phyloP scores from a whole-genome alignment of 805 yeast species.

The Yamadazyma sp. region DNA sequence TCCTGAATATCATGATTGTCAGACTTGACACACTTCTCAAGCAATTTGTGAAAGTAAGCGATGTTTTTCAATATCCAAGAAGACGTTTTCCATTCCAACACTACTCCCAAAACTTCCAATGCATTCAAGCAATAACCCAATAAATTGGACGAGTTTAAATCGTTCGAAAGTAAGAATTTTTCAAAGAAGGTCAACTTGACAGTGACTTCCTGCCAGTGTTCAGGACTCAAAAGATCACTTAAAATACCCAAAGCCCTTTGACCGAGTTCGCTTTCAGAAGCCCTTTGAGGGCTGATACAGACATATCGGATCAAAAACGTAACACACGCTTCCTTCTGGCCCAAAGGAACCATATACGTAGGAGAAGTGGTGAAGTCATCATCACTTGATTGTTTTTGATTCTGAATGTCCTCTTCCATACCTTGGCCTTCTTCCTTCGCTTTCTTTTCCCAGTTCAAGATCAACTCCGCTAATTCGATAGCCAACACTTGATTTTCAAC shows the following conservation, averaged over 20 bases:
- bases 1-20: constrained; percentile 87
- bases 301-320: constrained; percentile 85
- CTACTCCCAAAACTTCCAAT: constrained; percentile 81
- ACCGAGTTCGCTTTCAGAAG: constrained; percentile 80
- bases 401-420: constrained; percentile 8
- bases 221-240: constrained; percentile 67
- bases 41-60: constrained; percentile 63
- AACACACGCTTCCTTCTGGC: constrained; percentile 85
- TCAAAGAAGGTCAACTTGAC: constrained; percentile 87
- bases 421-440: constrained; percentile 23
- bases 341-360: constrained; percentile 63
- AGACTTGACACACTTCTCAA: constrained; percentile 79
- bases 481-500: constrained; percentile 82
- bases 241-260: constrained; percentile 78
- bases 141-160: constrained; percentile 64
- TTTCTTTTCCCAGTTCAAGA: constrained; percentile 79
- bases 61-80: constrained; percentile 80
- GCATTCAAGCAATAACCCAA: constrained; percentile 87
- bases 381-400: constrained; percentile 3
- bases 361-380: constrained; percentile 48
- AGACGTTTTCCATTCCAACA: constrained; percentile 71
- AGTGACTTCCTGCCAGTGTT: constrained; percentile 85
- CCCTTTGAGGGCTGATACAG: constrained; percentile 81
- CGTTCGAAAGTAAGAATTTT: constrained; percentile 77
- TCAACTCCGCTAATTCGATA: constrained; percentile 82